These are phyloP conservation scores for Adansonia grandidieri DNA, from an alignment of 441 rosid species.

Conservation along the genomic window DNA sequence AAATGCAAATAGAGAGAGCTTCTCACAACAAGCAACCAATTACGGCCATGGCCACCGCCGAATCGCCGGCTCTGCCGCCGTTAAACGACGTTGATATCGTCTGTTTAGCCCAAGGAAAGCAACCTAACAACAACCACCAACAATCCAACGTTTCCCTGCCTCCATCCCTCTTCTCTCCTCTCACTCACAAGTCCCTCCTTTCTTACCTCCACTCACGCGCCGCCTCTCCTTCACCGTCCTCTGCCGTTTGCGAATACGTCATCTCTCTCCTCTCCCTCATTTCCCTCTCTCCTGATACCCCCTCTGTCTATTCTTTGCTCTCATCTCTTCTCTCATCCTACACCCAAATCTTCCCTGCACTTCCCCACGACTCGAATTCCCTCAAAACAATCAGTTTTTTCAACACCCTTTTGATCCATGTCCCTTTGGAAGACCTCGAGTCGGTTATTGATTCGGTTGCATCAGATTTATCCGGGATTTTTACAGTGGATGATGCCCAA, in stretches of 20 bases:
- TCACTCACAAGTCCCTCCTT: slow-evolving; percentile 55
- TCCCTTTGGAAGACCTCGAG: slow-evolving; percentile 44
- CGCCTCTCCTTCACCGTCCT: slow-evolving; percentile 53
- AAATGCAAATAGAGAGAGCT: not conserved
- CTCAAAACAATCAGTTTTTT: slow-evolving; percentile 61
- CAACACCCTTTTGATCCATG: slow-evolving; percentile 42
- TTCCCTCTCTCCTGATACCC: slow-evolving; percentile 49
- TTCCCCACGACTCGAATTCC: slow-evolving; percentile 68
- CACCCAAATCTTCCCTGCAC: slow-evolving; percentile 50
- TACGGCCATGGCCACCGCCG: slow-evolving; percentile 36
- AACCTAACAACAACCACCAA: slow-evolving; percentile 27
- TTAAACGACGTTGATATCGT: slow-evolving; percentile 59
- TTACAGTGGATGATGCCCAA: slow-evolving; percentile 64
- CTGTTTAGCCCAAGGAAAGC: slow-evolving; percentile 48
- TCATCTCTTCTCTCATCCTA: slow-evolving; percentile 65
- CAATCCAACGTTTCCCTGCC: slow-evolving; percentile 47
- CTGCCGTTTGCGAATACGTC: slow-evolving; percentile 58
- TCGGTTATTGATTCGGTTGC: slow-evolving; percentile 47
- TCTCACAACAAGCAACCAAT: slow-evolving; percentile 12
- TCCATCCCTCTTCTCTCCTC: slow-evolving; percentile 50
- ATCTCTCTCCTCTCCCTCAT: slow-evolving; percentile 61
- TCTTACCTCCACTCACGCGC: slow-evolving; percentile 62
- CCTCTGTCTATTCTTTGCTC: slow-evolving; percentile 53
- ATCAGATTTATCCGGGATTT: slow-evolving; percentile 31
- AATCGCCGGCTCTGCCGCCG: not conserved